phyloP scores from a whole-genome alignment of 192 early-diverging fungal genomes.

The Geosiphon pyriformis region DNA sequence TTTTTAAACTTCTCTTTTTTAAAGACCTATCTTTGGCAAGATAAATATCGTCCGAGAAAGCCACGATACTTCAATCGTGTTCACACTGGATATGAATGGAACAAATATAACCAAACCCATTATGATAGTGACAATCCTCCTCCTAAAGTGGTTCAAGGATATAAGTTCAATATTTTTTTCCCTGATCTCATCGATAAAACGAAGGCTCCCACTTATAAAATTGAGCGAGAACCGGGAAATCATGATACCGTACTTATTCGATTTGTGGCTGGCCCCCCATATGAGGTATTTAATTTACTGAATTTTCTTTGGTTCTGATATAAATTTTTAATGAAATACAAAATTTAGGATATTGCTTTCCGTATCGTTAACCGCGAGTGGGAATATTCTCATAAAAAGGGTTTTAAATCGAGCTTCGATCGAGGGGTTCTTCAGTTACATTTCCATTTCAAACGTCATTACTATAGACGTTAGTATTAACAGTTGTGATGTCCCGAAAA shows the following conservation, averaged over 20 bases:
- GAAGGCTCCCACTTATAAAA: constrained; percentile 82
- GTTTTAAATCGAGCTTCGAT: constrained; percentile 75
- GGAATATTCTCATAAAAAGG: constrained; percentile 89
- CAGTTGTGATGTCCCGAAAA: no score
- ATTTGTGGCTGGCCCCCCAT: constrained; percentile 93
- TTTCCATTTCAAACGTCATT: constrained; percentile 80
- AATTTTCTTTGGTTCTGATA: no score
- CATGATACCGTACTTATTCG: constrained; percentile 82
- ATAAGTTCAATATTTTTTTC: constrained; percentile 98
- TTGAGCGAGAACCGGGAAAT: constrained; percentile 65
- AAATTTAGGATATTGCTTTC: constrained; percentile 91
- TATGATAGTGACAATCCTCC: constrained; percentile 97
- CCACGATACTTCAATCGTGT: constrained; percentile 96
- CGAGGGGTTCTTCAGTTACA: constrained; percentile 75
- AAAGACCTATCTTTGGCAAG: constrained; percentile 76
- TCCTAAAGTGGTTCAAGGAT: constrained; percentile 94
- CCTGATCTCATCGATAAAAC: constrained; percentile 95
- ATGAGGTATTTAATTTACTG: no score
- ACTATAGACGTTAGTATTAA: constrained; percentile 76
- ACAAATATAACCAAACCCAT: constrained; percentile 98
- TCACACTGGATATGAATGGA: constrained; percentile 98
- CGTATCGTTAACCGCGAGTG: constrained; percentile 93
- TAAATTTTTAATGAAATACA: no score
- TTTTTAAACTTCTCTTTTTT: neutral
- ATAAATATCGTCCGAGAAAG: constrained; percentile 93